These are phyloP conservation scores for Camelina neglecta DNA, from an alignment of 345 rosid species.

Conservation along the genomic window DNA sequence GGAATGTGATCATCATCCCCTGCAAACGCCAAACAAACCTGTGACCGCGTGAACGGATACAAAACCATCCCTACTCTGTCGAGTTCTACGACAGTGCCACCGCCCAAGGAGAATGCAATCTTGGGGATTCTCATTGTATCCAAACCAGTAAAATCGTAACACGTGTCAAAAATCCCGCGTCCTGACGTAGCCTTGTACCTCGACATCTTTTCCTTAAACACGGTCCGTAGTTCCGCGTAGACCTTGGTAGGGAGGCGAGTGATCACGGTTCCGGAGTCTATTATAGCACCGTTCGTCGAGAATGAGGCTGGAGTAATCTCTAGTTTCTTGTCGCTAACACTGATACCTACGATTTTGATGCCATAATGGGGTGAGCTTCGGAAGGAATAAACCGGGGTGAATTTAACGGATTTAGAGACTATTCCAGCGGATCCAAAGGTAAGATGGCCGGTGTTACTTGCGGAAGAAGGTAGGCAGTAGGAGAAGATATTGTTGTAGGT, in stretches of 20 bases:
- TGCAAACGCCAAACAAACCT: conserved; percentile 80
- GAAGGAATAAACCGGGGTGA: conserved; percentile 55
- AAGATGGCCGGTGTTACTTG: conserved; percentile 67
- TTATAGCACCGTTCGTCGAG: conserved; percentile 50
- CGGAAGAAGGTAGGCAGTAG: conserved; percentile 73
- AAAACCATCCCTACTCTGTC: conserved; percentile 43
- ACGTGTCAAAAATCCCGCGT: conserved; percentile 60
- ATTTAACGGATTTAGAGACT: conserved; percentile 49
- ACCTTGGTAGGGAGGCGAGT: conserved; percentile 64
- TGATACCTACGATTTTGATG: conserved; percentile 53
- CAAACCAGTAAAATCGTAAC: conserved; percentile 61
- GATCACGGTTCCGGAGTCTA: conserved; percentile 87
- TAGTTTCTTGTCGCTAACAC: conserved; percentile 52
- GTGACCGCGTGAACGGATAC: conserved; percentile 35
- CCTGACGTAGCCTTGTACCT: conserved; percentile 55
- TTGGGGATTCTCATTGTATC: conserved; percentile 43
- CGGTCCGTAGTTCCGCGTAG: conserved; percentile 49
- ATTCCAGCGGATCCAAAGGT: conserved; percentile 54
- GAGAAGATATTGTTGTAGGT: conserved; percentile 68
- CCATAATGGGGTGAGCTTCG: conserved; percentile 54
- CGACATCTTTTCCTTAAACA: conserved; percentile 56
- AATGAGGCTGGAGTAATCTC: conserved; percentile 50
- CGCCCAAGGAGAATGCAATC: conserved; percentile 52
- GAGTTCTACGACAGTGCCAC: conserved; percentile 49
- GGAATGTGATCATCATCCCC: conserved; percentile 35